Conservation (phyloP, 2,329 filamentous ascomycete species). For the Colletotrichum noveboracense region DNA sequence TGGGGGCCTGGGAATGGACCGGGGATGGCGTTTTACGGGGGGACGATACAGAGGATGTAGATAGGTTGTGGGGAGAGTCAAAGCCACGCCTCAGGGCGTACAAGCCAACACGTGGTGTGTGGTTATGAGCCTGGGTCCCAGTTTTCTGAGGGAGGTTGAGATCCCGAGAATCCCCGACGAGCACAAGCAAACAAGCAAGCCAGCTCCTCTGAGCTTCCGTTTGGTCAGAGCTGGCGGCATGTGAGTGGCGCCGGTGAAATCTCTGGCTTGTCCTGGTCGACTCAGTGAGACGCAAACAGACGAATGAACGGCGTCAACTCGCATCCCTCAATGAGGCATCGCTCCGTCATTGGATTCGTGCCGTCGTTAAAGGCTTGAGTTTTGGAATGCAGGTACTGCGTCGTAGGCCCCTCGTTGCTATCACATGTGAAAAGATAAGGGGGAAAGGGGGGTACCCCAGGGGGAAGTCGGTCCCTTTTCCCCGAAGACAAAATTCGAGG, state of each 20-base stretch:
- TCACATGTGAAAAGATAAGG: slow-evolving; percentile 23
- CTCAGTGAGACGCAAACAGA: slow-evolving; percentile 17
- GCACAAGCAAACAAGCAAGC: slow-evolving; percentile 16
- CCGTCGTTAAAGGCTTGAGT: neutral
- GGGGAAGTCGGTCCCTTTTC: slow-evolving; percentile 10
- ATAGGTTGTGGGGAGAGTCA: slow-evolving; percentile 6
- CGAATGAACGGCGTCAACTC: neutral
- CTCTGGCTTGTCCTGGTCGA: neutral
- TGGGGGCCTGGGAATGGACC: slow-evolving; percentile 2
- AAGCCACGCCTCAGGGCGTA: slow-evolving; percentile 10
- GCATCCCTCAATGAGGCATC: neutral
- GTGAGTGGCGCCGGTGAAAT: slow-evolving; percentile 10
- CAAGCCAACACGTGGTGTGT: neutral
- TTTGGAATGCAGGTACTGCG: neutral
- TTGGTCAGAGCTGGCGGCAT: slow-evolving; percentile 10
- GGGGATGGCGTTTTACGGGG: slow-evolving; percentile 8
- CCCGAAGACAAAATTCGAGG: slow-evolving; percentile 1
- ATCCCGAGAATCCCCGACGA: slow-evolving; percentile 20
- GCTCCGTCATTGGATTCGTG: neutral
- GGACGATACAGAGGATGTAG: slow-evolving; percentile 6
- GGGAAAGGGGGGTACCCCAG: slow-evolving; percentile 2
- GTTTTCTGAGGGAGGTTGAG: slow-evolving; percentile 10
- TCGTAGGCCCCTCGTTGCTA: neutral
- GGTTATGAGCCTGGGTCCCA: neutral
- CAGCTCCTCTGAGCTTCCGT: neutral